A percentile compares a stretch with the other conserved stretches of the same genome.
phyloP scores from a whole-genome alignment of 176 grass and related monocot genomes.

The Cenchrus americanus region DNA sequence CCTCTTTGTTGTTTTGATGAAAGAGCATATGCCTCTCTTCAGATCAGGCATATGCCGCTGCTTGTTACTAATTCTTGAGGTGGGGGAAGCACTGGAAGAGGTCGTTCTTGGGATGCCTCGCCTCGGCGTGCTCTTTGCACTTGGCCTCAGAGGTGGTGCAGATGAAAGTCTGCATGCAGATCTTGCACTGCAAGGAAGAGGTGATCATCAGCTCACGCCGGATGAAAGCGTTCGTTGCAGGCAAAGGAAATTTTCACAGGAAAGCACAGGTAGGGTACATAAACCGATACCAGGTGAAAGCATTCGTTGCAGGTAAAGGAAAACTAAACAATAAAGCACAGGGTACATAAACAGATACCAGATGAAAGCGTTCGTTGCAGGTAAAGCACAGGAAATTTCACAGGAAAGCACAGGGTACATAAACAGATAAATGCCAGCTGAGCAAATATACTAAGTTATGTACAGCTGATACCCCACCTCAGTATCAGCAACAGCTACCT shows the following conservation, averaged over 20 bases:
- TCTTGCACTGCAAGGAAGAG: slow-evolving; percentile 68
- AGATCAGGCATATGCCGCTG: slow-evolving; percentile 23
- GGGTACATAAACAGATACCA: no score
- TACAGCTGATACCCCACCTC: neutral
- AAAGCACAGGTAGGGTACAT: no score
- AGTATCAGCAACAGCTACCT: neutral
- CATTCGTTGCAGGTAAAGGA: no score
- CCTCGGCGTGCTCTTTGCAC: slow-evolving; percentile 96
- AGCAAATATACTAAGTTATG: neutral
- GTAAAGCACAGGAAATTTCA: no score
- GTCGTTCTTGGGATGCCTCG: slow-evolving; percentile 91
- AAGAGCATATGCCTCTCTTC: slow-evolving; percentile 36
- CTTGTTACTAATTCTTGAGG: slow-evolving; percentile 65
- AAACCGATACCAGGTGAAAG: no score
- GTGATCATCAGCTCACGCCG: neutral
- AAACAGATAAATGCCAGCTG: neutral
- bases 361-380: no score
- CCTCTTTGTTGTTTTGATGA: neutral
- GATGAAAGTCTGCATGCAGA: slow-evolving; percentile 99
- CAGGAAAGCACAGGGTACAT: neutral
- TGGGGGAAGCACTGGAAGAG: slow-evolving; percentile 85
- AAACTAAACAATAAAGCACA: no score
- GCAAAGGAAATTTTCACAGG: neutral
- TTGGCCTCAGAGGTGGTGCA: slow-evolving; percentile 98
- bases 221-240: neutral